phyloP scores from a whole-genome alignment of 495 filamentous ascomycete genomes.

The Tuber magnatum region DNA sequence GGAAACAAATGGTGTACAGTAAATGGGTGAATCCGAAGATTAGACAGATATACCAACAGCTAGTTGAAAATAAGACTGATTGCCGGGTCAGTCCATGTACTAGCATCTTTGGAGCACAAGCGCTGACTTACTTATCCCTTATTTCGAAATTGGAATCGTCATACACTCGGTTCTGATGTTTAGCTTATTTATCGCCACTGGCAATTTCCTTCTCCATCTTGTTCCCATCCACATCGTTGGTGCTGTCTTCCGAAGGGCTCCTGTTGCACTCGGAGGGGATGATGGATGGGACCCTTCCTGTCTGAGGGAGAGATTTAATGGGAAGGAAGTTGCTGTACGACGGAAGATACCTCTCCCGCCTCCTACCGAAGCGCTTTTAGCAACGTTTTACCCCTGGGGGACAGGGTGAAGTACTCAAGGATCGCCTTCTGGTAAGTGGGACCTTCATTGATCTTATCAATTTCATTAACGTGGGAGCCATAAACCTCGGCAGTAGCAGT shows the following conservation, averaged over 20 bases:
- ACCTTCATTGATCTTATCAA: neutral
- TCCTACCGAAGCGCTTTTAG: neutral
- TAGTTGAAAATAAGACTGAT: neutral
- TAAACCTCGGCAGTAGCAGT: neutral
- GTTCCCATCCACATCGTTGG: neutral
- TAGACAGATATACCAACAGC: neutral
- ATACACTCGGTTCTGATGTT: neutral
- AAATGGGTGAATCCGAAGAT: accelerated
- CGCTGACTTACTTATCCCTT: neutral
- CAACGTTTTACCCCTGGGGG: neutral
- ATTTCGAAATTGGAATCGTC: neutral
- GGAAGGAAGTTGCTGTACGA: neutral
- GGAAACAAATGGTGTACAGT: no score
- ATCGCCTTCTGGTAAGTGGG: neutral
- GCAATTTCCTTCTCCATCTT: neutral
- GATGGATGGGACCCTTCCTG: neutral
- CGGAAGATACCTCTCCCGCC: neutral
- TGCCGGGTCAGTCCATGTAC: neutral
- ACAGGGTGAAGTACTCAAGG: neutral
- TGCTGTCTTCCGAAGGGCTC: neutral
- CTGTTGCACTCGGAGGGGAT: neutral
- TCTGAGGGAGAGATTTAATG: neutral
- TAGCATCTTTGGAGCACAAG: neutral
- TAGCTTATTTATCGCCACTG: neutral
- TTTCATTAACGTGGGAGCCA: neutral